Conservation (phyloP, 202 grass and related monocot genomes). For the Zizania palustris region DNA sequence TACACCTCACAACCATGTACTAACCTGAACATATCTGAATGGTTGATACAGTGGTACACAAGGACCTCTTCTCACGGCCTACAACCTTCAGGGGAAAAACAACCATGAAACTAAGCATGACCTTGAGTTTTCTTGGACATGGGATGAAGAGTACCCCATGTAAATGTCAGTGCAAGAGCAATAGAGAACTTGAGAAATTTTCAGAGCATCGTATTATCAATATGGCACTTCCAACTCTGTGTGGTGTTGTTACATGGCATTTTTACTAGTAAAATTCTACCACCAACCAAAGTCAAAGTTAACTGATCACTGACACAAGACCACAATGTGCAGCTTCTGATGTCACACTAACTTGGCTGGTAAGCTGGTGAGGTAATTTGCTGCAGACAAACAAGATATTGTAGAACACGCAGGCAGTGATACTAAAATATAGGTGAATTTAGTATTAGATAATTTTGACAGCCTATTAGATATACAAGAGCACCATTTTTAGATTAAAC, state of each 20-base stretch:
- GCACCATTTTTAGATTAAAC: neutral
- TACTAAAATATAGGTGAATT: conserved; percentile 20
- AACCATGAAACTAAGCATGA: conserved; percentile 11
- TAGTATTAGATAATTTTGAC: neutral
- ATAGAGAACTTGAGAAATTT: conserved; percentile 6
- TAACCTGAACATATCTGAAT: conserved; percentile 79
- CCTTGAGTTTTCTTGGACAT: conserved; percentile 19
- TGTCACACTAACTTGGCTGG: conserved; percentile 22
- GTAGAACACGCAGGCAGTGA: conserved; percentile 5
- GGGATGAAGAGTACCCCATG: conserved; percentile 7
- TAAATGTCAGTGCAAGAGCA: conserved; percentile 8
- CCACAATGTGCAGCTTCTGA: conserved; percentile 7
- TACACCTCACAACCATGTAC: conserved; percentile 28
- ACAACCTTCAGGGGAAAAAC: conserved; percentile 54
- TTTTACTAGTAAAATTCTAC: conserved; percentile 1
- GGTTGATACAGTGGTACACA: conserved; percentile 86
- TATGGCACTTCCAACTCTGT: conserved; percentile 15
- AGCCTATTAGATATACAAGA: conserved; percentile 11
- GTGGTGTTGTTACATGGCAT: neutral
- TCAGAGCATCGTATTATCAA: conserved; percentile 27
- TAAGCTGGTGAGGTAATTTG: conserved; percentile 15
- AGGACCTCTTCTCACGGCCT: conserved; percentile 99
- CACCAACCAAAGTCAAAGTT: conserved; percentile 1
- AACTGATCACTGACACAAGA: conserved; percentile 13
- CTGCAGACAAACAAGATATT: conserved; percentile 14